Percentiles rank a stretch among this genome's conserved stretches.
These are phyloP conservation scores for Syzygium aqueum DNA, from an alignment of 345 rosid genomes.

Conservation along the genomic window DNA sequence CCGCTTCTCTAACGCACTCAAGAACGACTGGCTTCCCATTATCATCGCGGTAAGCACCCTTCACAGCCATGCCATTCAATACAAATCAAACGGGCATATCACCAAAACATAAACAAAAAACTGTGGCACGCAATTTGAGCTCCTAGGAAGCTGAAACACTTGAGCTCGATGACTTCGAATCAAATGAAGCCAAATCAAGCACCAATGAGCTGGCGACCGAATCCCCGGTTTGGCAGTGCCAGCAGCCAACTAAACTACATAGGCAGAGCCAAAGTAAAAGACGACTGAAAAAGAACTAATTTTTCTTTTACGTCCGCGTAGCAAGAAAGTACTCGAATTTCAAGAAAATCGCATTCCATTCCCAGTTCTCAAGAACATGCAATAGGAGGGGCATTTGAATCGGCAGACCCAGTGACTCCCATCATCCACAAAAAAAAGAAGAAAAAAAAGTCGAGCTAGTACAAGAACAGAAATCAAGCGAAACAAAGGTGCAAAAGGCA, in stretches of 20 bases:
- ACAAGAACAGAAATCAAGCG: neutral
- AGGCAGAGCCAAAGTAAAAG: neutral
- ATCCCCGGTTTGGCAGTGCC: neutral
- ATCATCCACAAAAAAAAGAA: neutral
- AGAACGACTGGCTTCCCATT: constrained; percentile 91
- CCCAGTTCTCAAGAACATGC: neutral
- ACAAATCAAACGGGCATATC: neutral
- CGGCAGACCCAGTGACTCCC: neutral
- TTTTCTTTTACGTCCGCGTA: neutral
- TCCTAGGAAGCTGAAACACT: neutral
- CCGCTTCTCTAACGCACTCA: constrained; percentile 90
- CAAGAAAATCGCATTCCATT: neutral
- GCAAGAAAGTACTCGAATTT: neutral
- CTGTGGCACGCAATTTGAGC: neutral
- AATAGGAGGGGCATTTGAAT: neutral
- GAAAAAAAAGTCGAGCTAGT: neutral
- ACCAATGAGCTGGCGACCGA: neutral
- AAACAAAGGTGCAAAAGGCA: neutral
- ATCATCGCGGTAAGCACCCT: constrained; percentile 97
- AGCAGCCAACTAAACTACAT: neutral
- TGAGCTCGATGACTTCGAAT: neutral
- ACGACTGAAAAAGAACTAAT: neutral
- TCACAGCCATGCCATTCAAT: neutral
- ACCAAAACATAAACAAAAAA: neutral
- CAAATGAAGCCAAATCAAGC: neutral